These are phyloP conservation scores for Malbranchea zuffiana DNA, from an alignment of 2,329 filamentous ascomycete species.

Conservation along the genomic window DNA sequence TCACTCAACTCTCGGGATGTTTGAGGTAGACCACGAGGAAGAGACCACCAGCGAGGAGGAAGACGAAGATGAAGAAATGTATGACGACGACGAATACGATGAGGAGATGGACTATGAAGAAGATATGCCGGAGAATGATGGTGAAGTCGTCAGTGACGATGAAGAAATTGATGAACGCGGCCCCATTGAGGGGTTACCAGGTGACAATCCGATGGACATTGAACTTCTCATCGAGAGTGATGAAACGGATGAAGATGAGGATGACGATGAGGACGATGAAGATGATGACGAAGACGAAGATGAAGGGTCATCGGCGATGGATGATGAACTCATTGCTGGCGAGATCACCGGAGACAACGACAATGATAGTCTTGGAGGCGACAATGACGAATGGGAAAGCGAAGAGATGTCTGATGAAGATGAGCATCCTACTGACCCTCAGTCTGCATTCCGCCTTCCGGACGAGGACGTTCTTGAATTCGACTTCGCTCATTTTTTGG, in stretches of 20 bases:
- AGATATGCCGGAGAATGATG: constrained; percentile 65
- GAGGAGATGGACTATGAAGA: constrained; percentile 91
- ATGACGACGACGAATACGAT: constrained; percentile 75
- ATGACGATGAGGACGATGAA: constrained; percentile 51
- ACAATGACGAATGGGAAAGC: constrained; percentile 42
- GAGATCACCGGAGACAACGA: constrained; percentile 48
- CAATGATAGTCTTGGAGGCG: constrained; percentile 39
- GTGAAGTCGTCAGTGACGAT: constrained; percentile 77
- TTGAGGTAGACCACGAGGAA: constrained; percentile 70
- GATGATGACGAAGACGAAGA: constrained; percentile 47
- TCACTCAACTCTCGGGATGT: constrained; percentile 89
- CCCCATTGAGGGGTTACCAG: constrained; percentile 51
- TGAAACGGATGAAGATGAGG: constrained; percentile 49
- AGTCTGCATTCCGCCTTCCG: too few species aligned
- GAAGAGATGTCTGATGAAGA: constrained; percentile 39
- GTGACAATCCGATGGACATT: constrained; percentile 56
- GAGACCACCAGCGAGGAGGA: constrained; percentile 64
- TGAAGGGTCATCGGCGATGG: constrained; percentile 52
- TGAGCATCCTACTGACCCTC: too few species aligned
- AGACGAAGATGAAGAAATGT: constrained; percentile 79
- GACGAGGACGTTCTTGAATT: too few species aligned
- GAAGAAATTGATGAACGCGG: constrained; percentile 76
- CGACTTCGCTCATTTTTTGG: too few species aligned
- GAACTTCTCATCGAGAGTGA: constrained; percentile 79
- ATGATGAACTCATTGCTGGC: constrained; percentile 40